phyloP scores from a whole-genome alignment of 2,329 filamentous ascomycete species.

The Sarocladium strictum region DNA sequence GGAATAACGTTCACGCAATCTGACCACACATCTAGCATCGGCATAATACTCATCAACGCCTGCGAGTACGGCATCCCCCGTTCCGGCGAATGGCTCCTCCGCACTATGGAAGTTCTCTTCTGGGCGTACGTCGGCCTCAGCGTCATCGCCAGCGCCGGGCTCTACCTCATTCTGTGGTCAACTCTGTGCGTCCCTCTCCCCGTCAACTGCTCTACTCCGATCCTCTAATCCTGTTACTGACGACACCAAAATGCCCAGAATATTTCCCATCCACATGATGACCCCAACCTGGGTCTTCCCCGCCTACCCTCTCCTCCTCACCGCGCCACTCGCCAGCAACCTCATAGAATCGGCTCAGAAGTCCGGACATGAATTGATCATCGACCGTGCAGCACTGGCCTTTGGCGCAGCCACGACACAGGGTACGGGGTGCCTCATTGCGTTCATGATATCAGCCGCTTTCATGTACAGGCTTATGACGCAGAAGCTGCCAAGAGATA shows the following conservation, averaged over 20 bases:
- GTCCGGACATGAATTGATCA: slow-evolving; percentile 16
- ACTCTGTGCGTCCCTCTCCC: slow-evolving; percentile 37
- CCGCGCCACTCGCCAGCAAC: slow-evolving; percentile 65
- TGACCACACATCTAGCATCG: slow-evolving; percentile 45
- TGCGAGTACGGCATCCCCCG: slow-evolving; percentile 67
- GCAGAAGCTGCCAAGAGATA: slow-evolving; percentile 73
- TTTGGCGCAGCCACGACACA: slow-evolving; percentile 45
- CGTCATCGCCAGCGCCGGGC: slow-evolving; percentile 59
- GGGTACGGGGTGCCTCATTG: slow-evolving; percentile 50
- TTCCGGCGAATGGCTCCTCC: slow-evolving; percentile 55
- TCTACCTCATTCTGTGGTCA: slow-evolving; percentile 70
- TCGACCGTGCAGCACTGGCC: slow-evolving; percentile 40
- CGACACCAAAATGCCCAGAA: slow-evolving; percentile 24
- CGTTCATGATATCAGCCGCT: slow-evolving; percentile 75
- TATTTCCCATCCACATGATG: slow-evolving; percentile 70
- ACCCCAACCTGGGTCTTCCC: slow-evolving; percentile 87
- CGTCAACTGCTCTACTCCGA: neutral
- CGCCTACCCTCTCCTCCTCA: slow-evolving; percentile 72
- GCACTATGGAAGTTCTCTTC: slow-evolving; percentile 59
- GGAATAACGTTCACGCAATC: neutral
- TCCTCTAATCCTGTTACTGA: no score
- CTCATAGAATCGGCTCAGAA: slow-evolving; percentile 37
- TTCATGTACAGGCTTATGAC: slow-evolving; percentile 87
- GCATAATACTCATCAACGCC: slow-evolving; percentile 71
- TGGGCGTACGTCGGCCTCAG: slow-evolving; percentile 69